Base-by-base conservation (phyloP, 1,284 basidiomycete genomes). In the Spongispora temasekensis region DNA sequence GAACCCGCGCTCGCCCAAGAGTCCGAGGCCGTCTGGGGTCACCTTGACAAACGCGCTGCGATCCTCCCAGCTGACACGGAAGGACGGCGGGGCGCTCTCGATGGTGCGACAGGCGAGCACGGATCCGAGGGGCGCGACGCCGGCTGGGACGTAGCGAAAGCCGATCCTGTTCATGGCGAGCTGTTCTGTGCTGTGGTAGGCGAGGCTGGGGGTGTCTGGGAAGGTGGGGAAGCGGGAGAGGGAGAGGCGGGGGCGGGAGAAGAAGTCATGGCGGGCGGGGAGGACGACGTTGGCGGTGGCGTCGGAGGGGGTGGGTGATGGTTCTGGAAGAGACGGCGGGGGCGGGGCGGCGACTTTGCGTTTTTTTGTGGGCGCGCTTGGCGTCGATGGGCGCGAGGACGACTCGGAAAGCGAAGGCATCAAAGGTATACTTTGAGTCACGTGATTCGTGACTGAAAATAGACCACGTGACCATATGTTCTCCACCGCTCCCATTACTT, bases 1-100 rank as follows among this genome's bases (percentile, higher is more conserved):
- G 73, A 94, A 99, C 2, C 97, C 97, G 52, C 91, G 91, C 72
- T 93, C 91, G 4, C 96, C 92, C 4, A 87, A 82, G 55, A 95
- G 78, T 0, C 89, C 85, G 5, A 91, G 73, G 0, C 92, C 96
- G 67, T 97, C 91, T 52, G 86, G 84, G 0, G 93, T 91, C 61
- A 97, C 85, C 60, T 90, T 89, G 55, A 97, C 77, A 66, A 88
- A 90, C 0, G 88, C 80, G 67, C 87, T 91, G 25, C 95, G 87
- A 74, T 97, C 94, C 71, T 95, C 93, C 93, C 93, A 95, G 68
- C 89, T 89, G 59, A 93, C 84, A 57, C 92, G 82, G 68, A 82
- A 87, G 2, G 76, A 75, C 2, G 83, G 80, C 0, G 93, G 93
- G 19, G 82, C 81, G 67, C 85, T 88, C 75, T 93, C 91, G 68